Base-by-base conservation (phyloP, 176 grass and related monocot genomes). In the Oryza punctata region DNA sequence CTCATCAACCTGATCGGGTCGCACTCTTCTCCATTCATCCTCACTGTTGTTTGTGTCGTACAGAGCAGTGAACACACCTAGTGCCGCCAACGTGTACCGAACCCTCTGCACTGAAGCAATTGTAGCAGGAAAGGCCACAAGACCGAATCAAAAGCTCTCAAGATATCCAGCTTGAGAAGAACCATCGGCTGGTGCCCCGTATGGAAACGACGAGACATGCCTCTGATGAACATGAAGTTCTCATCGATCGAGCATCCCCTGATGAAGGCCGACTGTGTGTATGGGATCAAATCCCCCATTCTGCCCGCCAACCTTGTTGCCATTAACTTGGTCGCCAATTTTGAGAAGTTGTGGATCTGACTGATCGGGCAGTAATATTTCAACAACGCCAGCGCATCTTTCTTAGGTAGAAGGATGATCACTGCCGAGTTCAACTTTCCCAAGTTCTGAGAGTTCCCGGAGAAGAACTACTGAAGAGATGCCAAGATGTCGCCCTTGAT, bases 121-220 rank as follows among this genome's bases (percentile, higher is more conserved):
- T 30, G 5, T 2, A 66, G 0, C 12, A 66, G 1, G 25, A 66
- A 69, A 3, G 8, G 5, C 32, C 32, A 69, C 1, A 15, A 35
- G 0, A 69, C 67, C 0, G 67, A 37, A 5, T 69, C 32, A n/a
- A 69, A 66, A 5, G 64, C 64, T 1, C 15, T 29, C 0, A 12
- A 1, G 0, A 66, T 66, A 15, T 52, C 47, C 3, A 52, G 4
- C 47, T 52, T 52, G 0, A 52, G 15, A 3, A 52, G 47, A 6
- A 52, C 5, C 15, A 18, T 52, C 3, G 7, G 38, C 38, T 0
- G 3, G 3, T 6, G 16, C 15, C 15, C 18, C 15, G 2, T 4
- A 0, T 52, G 47, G 18, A 16, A 52, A 1, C 0, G 2, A 0
- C 3, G 0, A 4, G 15, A 1, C 3, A 35, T 8, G 1, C 38